phyloP scores from a whole-genome alignment of 2,329 filamentous ascomycete species.

The Fusarium robinianum region DNA sequence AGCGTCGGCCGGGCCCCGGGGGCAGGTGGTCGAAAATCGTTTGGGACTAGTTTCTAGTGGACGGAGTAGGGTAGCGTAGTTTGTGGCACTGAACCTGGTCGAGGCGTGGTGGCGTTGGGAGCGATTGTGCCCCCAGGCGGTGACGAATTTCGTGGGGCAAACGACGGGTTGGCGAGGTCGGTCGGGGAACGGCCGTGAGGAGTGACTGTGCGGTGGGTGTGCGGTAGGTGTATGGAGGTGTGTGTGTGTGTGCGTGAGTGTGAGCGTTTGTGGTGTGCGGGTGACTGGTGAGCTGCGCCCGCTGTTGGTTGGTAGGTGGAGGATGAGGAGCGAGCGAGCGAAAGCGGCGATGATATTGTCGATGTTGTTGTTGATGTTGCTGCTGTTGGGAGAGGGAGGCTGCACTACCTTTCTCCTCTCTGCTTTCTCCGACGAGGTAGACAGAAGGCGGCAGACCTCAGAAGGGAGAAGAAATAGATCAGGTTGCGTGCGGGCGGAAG shows the following conservation, averaged over 20 bases:
- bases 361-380: conserved; percentile 10
- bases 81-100: conserved; percentile 30
- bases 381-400: background rate
- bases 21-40: conserved; percentile 33
- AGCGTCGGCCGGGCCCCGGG: conserved; percentile 20
- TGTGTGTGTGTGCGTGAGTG: conserved; percentile 1
- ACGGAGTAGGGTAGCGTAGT: conserved; percentile 25
- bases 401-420: no score
- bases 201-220: conserved; percentile 26
- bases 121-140: conserved; percentile 28
- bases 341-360: conserved; percentile 16
- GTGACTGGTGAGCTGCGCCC: conserved; percentile 4
- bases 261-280: conserved; percentile 5
- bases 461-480: background rate
- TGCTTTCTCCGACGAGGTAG: conserved; percentile 1
- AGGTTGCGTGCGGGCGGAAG: background rate
- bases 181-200: conserved; percentile 28
- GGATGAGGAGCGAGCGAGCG: background rate
- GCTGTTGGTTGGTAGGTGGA: background rate
- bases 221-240: background rate
- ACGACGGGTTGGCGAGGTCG: conserved; percentile 26
- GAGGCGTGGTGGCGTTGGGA: conserved; percentile 36
- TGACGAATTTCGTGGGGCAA: conserved; percentile 39
- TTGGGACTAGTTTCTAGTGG: conserved; percentile 35
- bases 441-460: conserved; percentile 1